These are phyloP conservation scores for Dactylonectria estremocensis DNA, from an alignment of 2,329 filamentous ascomycete species.

Conservation along the genomic window DNA sequence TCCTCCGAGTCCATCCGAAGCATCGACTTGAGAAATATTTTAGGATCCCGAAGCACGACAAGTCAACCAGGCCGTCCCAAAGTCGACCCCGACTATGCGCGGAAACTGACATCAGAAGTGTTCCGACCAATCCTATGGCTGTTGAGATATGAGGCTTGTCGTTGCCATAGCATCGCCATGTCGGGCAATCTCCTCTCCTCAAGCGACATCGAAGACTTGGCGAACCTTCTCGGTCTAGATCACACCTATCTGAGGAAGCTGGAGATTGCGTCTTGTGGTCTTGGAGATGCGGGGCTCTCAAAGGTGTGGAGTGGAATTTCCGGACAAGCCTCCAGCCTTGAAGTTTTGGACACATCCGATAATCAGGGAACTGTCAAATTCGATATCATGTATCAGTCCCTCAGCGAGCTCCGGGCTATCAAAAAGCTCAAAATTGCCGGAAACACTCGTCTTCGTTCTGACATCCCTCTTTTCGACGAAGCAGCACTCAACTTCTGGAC, in stretches of 20 bases:
- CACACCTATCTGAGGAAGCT: slow-evolving; percentile 62
- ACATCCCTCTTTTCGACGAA: slow-evolving; percentile 63
- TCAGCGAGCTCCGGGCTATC: slow-evolving; percentile 61
- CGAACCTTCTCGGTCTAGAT: slow-evolving; percentile 53
- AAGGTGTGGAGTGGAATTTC: slow-evolving; percentile 64
- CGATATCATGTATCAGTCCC: slow-evolving; percentile 61
- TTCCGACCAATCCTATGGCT: slow-evolving; percentile 66
- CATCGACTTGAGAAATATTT: slow-evolving; percentile 66
- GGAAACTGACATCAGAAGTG: slow-evolving; percentile 57
- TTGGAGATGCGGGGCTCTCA: slow-evolving; percentile 65
- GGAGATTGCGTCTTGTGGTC: slow-evolving; percentile 66
- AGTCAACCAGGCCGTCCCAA: slow-evolving; percentile 43
- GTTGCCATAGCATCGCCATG: slow-evolving; percentile 67
- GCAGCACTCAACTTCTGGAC: slow-evolving; percentile 60
- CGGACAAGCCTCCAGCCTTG: slow-evolving; percentile 61
- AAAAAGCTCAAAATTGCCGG: slow-evolving; percentile 66
- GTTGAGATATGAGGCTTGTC: slow-evolving; percentile 61
- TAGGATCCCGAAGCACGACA: slow-evolving; percentile 48
- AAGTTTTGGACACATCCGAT: slow-evolving; percentile 66
- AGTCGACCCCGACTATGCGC: slow-evolving; percentile 40
- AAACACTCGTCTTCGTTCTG: slow-evolving; percentile 63
- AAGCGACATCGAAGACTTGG: slow-evolving; percentile 64
- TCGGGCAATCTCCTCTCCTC: slow-evolving; percentile 65
- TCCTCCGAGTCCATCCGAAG: slow-evolving; percentile 69
- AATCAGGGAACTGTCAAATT: slow-evolving; percentile 68